Evolutionary conservation across 495 filamentous ascomycete genomes (phyloP).

Genomic region (Annulohypoxylon maeteangense): DNA sequence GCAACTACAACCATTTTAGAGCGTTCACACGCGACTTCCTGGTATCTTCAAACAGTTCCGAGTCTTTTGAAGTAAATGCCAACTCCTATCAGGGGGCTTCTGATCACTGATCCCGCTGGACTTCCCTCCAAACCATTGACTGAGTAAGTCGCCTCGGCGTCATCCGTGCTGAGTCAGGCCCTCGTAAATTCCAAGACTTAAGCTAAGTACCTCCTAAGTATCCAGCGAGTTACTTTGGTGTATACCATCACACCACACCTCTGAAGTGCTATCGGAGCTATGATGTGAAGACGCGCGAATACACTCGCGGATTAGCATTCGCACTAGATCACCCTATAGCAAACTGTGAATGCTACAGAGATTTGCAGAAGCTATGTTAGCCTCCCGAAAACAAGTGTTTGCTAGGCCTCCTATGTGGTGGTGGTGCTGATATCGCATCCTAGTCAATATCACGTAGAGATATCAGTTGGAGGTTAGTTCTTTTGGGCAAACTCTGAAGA

Average conservation of each 20-base stretch:
- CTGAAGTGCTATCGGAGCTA: slow-evolving; percentile 3
- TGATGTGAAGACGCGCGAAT: slow-evolving; percentile 8
- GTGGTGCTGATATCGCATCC: not conserved
- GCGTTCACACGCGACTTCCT: slow-evolving; percentile 43
- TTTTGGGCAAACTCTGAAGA: not conserved
- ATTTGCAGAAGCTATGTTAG: not conserved
- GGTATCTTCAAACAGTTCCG: slow-evolving; percentile 32
- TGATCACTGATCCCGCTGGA: not conserved
- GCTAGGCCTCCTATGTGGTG: not conserved
- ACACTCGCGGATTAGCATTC: slow-evolving; percentile 27
- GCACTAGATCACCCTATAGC: slow-evolving; percentile 20
- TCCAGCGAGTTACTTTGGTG: too few relatives aligned
- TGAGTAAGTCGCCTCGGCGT: slow-evolving; percentile 19
- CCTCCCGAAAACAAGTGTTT: not conserved
- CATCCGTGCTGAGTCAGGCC: not conserved
- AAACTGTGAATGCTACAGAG: not conserved
- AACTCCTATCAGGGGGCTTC: slow-evolving; percentile 12
- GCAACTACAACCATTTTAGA: slow-evolving; percentile 46
- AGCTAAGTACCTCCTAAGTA: not conserved
- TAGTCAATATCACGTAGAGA: not conserved
- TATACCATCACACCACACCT: slow-evolving; percentile 26
- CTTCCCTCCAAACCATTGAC: slow-evolving; percentile 17
- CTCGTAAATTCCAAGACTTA: slow-evolving; percentile 8
- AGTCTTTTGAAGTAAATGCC: slow-evolving; percentile 24
- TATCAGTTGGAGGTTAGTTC: not conserved